These are phyloP conservation scores for Saccharomyces hybrid DNA, from an alignment of 1,139 yeast species.

Conservation along the genomic window DNA sequence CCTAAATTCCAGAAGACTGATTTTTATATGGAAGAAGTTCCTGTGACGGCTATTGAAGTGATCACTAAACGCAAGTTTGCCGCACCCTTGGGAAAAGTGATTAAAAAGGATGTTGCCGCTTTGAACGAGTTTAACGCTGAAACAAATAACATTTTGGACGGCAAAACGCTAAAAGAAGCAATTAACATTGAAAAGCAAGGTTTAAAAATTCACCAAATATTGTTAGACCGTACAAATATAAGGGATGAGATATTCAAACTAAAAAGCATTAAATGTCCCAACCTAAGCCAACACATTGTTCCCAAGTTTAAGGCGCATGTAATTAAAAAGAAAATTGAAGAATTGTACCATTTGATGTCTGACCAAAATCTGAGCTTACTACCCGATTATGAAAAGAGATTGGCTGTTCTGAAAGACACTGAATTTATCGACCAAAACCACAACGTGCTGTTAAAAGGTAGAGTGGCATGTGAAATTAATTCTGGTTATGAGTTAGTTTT, in stretches of 20 bases:
- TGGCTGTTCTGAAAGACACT: constrained; percentile 62
- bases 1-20: constrained; percentile 32
- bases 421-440: constrained; percentile 70
- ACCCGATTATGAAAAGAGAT: constrained; percentile 89
- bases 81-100: constrained; percentile 37
- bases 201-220: constrained; percentile 45
- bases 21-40: constrained; percentile 38
- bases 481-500: constrained; percentile 85
- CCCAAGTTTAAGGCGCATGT: constrained; percentile 42
- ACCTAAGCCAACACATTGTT: constrained; percentile 43
- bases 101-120: constrained; percentile 40
- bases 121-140: constrained; percentile 38
- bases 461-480: constrained; percentile 81
- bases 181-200: constrained; percentile 41
- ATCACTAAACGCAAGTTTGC: constrained; percentile 41
- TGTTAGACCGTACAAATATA: constrained; percentile 40
- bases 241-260: constrained; percentile 33
- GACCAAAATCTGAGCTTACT: constrained; percentile 83
- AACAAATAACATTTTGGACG: constrained; percentile 35
- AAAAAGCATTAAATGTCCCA: constrained; percentile 31
- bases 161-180: constrained; percentile 40
- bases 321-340: constrained; percentile 45
- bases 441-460: constrained; percentile 76
- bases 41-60: constrained; percentile 43
- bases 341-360: constrained; percentile 55